A percentile compares a stretch with the other conserved stretches of the same genome.
phyloP scores from a whole-genome alignment of 2,329 filamentous ascomycete species.

The Dryadomyces sulphureus region DNA sequence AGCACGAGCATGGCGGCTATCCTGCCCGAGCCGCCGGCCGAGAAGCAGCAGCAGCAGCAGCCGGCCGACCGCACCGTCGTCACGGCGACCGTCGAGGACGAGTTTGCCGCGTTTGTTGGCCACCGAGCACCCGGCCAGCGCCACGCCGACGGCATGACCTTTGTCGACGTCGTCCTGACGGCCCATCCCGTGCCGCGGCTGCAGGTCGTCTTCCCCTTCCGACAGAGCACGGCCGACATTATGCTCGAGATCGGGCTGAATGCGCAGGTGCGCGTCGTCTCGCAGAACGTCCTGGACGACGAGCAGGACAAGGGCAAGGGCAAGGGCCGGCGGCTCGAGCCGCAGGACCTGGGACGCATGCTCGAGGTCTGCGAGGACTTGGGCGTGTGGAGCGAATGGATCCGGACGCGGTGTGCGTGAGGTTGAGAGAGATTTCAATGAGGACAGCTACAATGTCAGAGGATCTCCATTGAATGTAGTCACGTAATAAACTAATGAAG shows the following conservation, averaged over 20 bases:
- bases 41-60: slow-evolving; percentile 4
- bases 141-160: slow-evolving; percentile 12
- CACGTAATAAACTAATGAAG: too few species aligned
- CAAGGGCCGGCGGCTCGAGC: slow-evolving; percentile 21
- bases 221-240: slow-evolving; percentile 31
- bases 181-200: slow-evolving; percentile 33
- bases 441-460: neutral
- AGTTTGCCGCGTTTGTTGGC: slow-evolving; percentile 13
- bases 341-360: slow-evolving; percentile 27
- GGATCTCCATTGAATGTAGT: neutral
- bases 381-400: slow-evolving; percentile 39
- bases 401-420: slow-evolving; percentile 21
- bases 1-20: slow-evolving; percentile 17
- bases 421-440: neutral
- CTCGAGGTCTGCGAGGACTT: slow-evolving; percentile 37
- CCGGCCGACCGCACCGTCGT: neutral
- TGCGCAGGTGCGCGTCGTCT: slow-evolving; percentile 40
- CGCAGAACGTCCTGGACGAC: slow-evolving; percentile 38
- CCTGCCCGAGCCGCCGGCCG: slow-evolving; percentile 12
- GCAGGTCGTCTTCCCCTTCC: slow-evolving; percentile 39
- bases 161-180: slow-evolving; percentile 38
- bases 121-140: neutral
- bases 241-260: slow-evolving; percentile 44
- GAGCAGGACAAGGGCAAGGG: slow-evolving; percentile 9
- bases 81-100: slow-evolving; percentile 14